Evolutionary conservation across 2,329 filamentous ascomycete species (phyloP), one percentile per base, ranked within the genome.

Genomic region (Phialocephala sp.): DNA sequence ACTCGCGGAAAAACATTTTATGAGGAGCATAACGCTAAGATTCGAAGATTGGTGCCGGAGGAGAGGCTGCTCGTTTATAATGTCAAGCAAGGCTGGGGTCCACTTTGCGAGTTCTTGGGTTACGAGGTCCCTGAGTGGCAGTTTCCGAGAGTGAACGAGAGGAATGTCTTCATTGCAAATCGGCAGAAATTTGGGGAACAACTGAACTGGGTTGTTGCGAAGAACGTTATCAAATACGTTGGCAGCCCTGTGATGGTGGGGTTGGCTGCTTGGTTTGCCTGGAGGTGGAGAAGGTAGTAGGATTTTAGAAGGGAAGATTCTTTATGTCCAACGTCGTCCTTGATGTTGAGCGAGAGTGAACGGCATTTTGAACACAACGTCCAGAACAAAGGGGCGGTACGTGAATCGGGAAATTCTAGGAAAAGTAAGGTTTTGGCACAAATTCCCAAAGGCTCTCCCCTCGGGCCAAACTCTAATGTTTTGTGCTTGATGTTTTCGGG

Each of bases 91-190:
- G 67, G 65, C 0, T 69, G 67, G 67, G 59, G 20, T 14, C 67
- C 67, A 22, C 60, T 69, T 18, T 67, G 67, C 27, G 50, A 64
- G 39, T 67, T 69, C 55, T 56, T 69, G 57, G 67, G 39, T 2
- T 55, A 54, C 11, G 45, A 60, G 8, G 52, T 61, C 1, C 67
- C 67, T 0, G 45, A 59, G 12, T 57, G 58, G 55, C 35, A 45
- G 2, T 69, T 67, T 66, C 67, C 67, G n/a, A 59, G 59, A 27
- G 50, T 64, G 18, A 67, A 69, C 59, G 67, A 67, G 39, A 60
- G 57, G 55, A 59, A 60, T 24, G 57, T 54, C 4, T 63, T 63
- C 32, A 41, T 59, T 37, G 24, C 55, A 9, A 32, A 59, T 58
- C 62, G 39, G 39, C 18, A 52, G 55, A 52, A 36, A 11, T 63